Percentiles rank a stretch among this genome's conserved stretches.
Evolutionary conservation across 306 rosid genomes (phyloP).

Genomic region (Erythrophleum fordii): DNA sequence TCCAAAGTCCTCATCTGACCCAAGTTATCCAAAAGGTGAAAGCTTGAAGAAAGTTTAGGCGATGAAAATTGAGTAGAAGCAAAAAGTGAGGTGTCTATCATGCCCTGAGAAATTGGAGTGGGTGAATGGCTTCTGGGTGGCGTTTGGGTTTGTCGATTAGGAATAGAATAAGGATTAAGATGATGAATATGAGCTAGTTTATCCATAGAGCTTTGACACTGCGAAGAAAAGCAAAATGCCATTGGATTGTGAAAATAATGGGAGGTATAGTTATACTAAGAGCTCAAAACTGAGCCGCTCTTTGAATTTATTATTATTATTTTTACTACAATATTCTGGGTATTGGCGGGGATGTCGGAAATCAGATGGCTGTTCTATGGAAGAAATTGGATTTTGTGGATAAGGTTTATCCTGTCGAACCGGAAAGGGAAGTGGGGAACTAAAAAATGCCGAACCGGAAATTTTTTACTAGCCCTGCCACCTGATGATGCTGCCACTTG

Average conservation of each 20-base stretch:
- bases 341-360: not conserved
- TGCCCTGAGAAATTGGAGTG: constrained; percentile 42
- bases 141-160: constrained; percentile 35
- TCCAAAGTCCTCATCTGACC: constrained; percentile 47
- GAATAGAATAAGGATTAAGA: constrained; percentile 46
- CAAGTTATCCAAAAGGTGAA: constrained; percentile 38
- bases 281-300: constrained; percentile 2
- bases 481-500: too few relatives aligned
- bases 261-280: not conserved
- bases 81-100: constrained; percentile 20
- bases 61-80: constrained; percentile 46
- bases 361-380: not conserved
- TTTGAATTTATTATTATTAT: not conserved
- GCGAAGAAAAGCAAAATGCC: constrained; percentile 35
- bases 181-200: constrained; percentile 46
- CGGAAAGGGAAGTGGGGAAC: not conserved
- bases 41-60: constrained; percentile 35
- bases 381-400: constrained; percentile 35
- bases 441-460: not conserved
- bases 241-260: constrained; percentile 9
- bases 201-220: constrained; percentile 47
- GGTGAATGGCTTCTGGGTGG: constrained; percentile 39
- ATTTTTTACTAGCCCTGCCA: too few relatives aligned
- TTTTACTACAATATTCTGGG: not conserved
- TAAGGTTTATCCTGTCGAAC: constrained; percentile 46